These are phyloP conservation scores for Arthrobotrys musiformis DNA, from an alignment of 2,329 filamentous ascomycete genomes.

Conservation along the genomic window DNA sequence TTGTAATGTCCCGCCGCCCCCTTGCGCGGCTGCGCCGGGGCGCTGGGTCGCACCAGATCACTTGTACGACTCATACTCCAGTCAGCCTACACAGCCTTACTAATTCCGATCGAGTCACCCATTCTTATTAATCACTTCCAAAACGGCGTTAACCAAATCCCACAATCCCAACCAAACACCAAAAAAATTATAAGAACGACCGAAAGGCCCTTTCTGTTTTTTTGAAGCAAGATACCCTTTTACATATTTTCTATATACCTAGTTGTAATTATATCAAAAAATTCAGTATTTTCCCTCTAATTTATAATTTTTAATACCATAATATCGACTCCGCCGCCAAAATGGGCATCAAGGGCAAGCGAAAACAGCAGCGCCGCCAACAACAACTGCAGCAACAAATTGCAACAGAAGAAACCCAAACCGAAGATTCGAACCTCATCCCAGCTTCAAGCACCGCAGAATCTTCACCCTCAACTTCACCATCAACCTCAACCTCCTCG, in stretches of 20 bases:
- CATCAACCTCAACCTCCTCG: constrained; percentile 13
- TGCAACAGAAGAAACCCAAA: neutral
- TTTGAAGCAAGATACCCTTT: neutral
- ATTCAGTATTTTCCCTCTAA: neutral
- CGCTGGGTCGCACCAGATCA: neutral
- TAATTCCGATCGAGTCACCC: constrained; percentile 12
- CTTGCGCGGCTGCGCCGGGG: neutral
- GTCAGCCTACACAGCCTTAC: constrained; percentile 29
- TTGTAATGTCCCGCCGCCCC: neutral
- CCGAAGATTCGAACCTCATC: neutral
- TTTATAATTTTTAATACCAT: constrained; percentile 24
- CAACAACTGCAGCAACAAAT: constrained; percentile 44
- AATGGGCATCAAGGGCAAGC: constrained; percentile 54
- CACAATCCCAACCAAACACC: neutral
- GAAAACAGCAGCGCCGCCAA: constrained; percentile 43
- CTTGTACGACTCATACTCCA: constrained; percentile 24
- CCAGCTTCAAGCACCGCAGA: constrained; percentile 24
- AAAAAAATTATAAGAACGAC: neutral
- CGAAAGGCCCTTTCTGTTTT: neutral
- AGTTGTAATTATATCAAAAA: neutral
- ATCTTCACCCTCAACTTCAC: constrained; percentile 26
- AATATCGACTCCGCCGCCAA: constrained; percentile 28
- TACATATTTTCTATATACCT: neutral
- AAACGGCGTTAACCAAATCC: too few species aligned
- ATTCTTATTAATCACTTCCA: constrained; percentile 4